Base-by-base conservation (phyloP, 306 rosid species). In the Casuarina glauca region DNA sequence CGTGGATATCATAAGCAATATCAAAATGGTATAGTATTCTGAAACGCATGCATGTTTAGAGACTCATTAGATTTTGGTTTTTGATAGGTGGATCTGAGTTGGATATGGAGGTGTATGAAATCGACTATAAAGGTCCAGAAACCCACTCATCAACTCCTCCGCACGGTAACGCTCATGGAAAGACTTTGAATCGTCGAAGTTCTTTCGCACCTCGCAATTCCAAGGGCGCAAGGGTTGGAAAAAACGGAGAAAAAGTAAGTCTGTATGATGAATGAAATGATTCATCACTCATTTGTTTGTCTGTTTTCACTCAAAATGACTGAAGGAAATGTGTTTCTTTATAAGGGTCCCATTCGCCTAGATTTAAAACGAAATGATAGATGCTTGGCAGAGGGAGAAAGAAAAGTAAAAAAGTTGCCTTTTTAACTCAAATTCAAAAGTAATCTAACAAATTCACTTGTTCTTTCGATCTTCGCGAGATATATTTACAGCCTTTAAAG, bases 101-200 rank as follows among this genome's bases (percentile, higher is more conserved):
- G 79, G 80, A 80, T 38, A 32, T 80, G 16, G 91, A 86, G 84
- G 81, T 90, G 48, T 94, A 92, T 76, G 95, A 94, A 66, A 94
- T 94, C 66, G 98, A 94, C 73, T 94, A 94, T 63, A 90, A 93
- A 91, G 98, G 98, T 62, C 98, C 98, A 16, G 97, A 94, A 79
- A 94, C 98, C 6, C 98, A 94, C 80, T 83, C 97, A 0, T 88
- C 95, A 3, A 57, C 83, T 76, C 92, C 97, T 63, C 95, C 98
- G 9, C 98, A 97, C 43, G 87, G 70, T 80, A 86, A 75, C 67
- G 83, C 85, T 39, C 81, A 54, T 68, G 82, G 84, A 44, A 78
- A 77, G 43, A 85, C 79, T 20, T 49, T 69, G 81, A 53, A n/a
- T 76, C 79, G 69, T 57, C 86, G 71, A 20, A 82, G 26, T 51